phyloP scores from a whole-genome alignment of 139 green algal species.

The Eudorina sp. region DNA sequence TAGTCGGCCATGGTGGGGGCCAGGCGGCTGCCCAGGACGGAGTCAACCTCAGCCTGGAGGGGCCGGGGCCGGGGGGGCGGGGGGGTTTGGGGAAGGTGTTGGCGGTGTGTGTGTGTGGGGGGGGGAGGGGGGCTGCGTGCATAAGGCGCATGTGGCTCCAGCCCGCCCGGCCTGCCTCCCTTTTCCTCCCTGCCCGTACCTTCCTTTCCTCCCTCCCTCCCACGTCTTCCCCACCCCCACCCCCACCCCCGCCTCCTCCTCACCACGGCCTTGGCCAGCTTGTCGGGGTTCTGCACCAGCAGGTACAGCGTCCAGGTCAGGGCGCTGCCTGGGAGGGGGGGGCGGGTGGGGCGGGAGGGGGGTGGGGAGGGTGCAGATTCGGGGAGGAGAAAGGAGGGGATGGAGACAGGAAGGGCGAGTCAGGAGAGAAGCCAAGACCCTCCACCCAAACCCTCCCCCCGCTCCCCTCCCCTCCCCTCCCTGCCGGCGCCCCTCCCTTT shows the following conservation, averaged over 20 bases:
- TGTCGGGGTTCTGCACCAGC: conserved; percentile 88
- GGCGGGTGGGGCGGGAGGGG: neutral
- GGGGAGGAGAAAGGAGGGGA: neutral
- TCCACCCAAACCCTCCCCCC: neutral
- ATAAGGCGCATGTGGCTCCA: too few species aligned
- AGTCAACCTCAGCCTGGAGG: conserved; percentile 89
- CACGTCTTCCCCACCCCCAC: neutral
- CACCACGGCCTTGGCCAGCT: conserved; percentile 84
- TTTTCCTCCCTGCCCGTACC: too few species aligned
- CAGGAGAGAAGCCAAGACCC: neutral
- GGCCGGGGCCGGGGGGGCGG: neutral
- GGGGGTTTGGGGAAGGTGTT: neutral
- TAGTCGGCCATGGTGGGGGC: conserved; percentile 81
- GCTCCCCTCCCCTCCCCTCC: neutral
- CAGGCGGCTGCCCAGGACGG: conserved; percentile 78
- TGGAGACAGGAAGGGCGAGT: neutral
- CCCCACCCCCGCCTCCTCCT: neutral
- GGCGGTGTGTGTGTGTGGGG: neutral
- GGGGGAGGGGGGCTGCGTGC: neutral
- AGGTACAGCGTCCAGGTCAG: conserved; percentile 99
- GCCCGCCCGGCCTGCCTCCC: too few species aligned
- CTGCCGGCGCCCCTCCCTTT: too few species aligned
- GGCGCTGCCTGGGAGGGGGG: conserved; percentile 72
- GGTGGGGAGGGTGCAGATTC: neutral
- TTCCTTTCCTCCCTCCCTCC: neutral